Conservation (phyloP, 2,329 filamentous ascomycete species). For the Cladosporium velox region DNA sequence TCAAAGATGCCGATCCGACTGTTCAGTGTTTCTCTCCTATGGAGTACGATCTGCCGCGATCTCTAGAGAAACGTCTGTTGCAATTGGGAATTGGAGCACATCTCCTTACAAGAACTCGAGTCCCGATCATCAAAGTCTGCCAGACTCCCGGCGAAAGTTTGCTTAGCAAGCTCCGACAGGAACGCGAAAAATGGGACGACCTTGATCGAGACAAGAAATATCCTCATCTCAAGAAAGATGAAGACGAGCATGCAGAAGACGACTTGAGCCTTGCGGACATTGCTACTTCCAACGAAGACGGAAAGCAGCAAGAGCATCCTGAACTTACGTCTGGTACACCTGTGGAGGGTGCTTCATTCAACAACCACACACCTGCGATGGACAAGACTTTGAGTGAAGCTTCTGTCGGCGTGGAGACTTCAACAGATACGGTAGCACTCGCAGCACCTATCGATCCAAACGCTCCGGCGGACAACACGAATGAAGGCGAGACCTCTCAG, state of each 20-base stretch:
- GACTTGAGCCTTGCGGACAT: background rate
- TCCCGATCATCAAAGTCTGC: conserved; percentile 87
- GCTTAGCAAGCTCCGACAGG: conserved; percentile 61
- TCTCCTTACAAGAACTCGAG: conserved; percentile 73
- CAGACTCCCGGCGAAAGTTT: conserved; percentile 66
- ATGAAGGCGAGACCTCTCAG: conserved; percentile 5
- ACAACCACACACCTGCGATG: background rate
- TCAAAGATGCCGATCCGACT: conserved; percentile 43
- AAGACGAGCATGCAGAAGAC: conserved; percentile 25
- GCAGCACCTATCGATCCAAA: background rate
- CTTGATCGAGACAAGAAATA: conserved; percentile 50
- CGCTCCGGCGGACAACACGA: background rate
- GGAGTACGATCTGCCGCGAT: conserved; percentile 62
- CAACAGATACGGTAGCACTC: background rate
- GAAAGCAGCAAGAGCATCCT: too few relatives aligned
- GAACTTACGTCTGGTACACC: background rate
- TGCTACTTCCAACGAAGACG: background rate
- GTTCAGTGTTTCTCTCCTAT: conserved; percentile 45
- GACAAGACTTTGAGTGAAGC: background rate
- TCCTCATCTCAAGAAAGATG: conserved; percentile 33
- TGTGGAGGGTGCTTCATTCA: background rate
- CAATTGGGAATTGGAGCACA: conserved; percentile 73
- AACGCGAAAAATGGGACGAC: conserved; percentile 72
- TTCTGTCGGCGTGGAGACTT: conserved; percentile 3
- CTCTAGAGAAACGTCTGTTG: conserved; percentile 74